These are phyloP conservation scores for Cnidoscolus chayamansa DNA, from an alignment of 441 rosid species.

Conservation along the genomic window DNA sequence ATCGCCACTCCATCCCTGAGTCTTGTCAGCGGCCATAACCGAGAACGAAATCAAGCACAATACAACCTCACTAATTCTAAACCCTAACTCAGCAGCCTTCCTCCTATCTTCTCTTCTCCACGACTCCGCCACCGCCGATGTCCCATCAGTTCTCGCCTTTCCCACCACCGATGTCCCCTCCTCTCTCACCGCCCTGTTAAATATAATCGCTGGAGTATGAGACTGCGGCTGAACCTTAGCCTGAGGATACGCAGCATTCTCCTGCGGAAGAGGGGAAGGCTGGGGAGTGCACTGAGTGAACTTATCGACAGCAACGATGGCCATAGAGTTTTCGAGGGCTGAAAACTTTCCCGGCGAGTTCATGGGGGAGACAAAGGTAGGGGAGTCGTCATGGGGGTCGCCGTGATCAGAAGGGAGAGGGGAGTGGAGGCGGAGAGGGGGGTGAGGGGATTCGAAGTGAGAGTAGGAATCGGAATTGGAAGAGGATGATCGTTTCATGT, in stretches of 20 bases:
- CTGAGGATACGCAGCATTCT: neutral
- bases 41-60: slow-evolving; percentile 90
- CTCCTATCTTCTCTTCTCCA: slow-evolving; percentile 39
- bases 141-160: slow-evolving; percentile 33
- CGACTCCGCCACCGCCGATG: slow-evolving; percentile 24
- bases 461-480: slow-evolving; percentile 53
- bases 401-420: slow-evolving; percentile 71
- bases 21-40: slow-evolving; percentile 92
- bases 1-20: slow-evolving; percentile 98
- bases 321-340: slow-evolving; percentile 39
- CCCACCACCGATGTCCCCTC: slow-evolving; percentile 29
- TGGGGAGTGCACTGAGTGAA: slow-evolving; percentile 45
- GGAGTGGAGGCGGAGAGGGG: slow-evolving; percentile 73
- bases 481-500: slow-evolving; percentile 51
- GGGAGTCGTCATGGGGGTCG: slow-evolving; percentile 48
- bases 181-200: slow-evolving; percentile 37
- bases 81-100: slow-evolving; percentile 51
- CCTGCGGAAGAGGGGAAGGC: slow-evolving; percentile 30
- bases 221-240: neutral
- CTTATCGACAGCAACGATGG: slow-evolving; percentile 44
- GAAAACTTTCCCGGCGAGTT: slow-evolving; percentile 51
- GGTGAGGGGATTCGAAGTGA: slow-evolving; percentile 60
- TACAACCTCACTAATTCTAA: slow-evolving; percentile 59
- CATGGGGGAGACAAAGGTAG: slow-evolving; percentile 60
- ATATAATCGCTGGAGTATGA: slow-evolving; percentile 28